Conservation (phyloP, 176 grass and related monocot species). For the bread wheat (Triticum aestivum) region IWGSC_CS_RefSeq_v2.1 NC_057808.1:416375389-416375888, state of each 20-base stretch:
- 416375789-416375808: too few relatives aligned
- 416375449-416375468: conserved; percentile 89
- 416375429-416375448: conserved; percentile 86
- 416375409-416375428: conserved; percentile 86
- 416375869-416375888: too few relatives aligned
- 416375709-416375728: too few relatives aligned
- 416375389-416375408: conserved; percentile 72
- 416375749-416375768: too few relatives aligned
- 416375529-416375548: conserved; percentile 13
- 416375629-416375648: not conserved
- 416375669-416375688: not conserved
- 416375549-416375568: not conserved
- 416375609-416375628: not conserved
- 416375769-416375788: too few relatives aligned
- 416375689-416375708: too few relatives aligned
- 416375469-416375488: conserved; percentile 97
- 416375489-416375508: conserved; percentile 22
- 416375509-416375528: not conserved
- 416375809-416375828: too few relatives aligned
- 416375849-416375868: too few relatives aligned
- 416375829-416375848: too few relatives aligned
- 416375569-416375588: not conserved
- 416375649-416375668: conserved; percentile 2
- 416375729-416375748: too few relatives aligned
- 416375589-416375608: not conserved